phyloP scores from a whole-genome alignment of 1,139 yeast genomes.

The Taphrina sp. region DNA sequence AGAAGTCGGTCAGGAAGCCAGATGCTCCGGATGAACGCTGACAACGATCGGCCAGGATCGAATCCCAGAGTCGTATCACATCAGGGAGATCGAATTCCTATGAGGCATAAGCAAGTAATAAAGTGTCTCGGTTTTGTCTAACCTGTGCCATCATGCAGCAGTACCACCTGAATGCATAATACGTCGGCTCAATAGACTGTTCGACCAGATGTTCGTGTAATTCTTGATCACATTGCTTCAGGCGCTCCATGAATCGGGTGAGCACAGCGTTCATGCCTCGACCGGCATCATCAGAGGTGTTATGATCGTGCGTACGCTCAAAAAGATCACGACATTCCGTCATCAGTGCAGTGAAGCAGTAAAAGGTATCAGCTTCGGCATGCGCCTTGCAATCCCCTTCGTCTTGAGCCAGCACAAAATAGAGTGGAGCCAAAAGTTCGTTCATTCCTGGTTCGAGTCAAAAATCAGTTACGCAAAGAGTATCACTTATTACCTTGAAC shows the following conservation, averaged over 20 bases:
- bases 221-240: constrained; percentile 7
- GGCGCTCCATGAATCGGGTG: constrained; percentile 24
- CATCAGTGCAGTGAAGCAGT: constrained; percentile 20
- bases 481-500: no score
- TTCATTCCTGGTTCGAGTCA: no score
- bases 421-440: constrained; percentile 26
- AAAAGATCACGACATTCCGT: constrained; percentile 18
- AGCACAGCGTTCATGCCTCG: constrained; percentile 25
- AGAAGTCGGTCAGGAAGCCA: constrained; percentile 15
- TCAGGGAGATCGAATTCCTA: no score
- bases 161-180: constrained; percentile 25
- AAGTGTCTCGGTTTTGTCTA: no score
- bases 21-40: not conserved
- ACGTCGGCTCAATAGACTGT: constrained; percentile 12
- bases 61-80: constrained; percentile 28
- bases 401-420: constrained; percentile 15
- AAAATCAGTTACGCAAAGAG: no score
- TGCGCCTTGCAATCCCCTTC: not conserved
- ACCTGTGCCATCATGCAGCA: constrained; percentile 17
- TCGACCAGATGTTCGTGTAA: constrained; percentile 9
- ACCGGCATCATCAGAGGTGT: constrained; percentile 9
- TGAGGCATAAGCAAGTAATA: no score
- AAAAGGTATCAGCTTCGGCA: constrained; percentile 26
- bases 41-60: constrained; percentile 15
- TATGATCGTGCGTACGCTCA: constrained; percentile 23